A percentile compares a stretch with the other conserved stretches of the same genome.
Conservation (phyloP, 2,329 filamentous ascomycete species). For the Apiospora kogelbergensis region DNA sequence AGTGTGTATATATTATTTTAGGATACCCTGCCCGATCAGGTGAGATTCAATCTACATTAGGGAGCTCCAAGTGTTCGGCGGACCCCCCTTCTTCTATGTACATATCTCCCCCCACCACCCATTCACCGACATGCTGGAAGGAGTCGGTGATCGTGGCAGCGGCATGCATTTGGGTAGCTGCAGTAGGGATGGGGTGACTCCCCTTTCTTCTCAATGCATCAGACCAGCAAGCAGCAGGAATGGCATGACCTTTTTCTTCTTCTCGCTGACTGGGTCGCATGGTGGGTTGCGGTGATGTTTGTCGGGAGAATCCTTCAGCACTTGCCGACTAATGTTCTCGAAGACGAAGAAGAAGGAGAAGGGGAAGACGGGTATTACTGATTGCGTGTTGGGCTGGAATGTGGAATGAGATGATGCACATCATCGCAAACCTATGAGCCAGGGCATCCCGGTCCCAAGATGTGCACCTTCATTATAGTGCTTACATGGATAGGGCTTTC, state of each 20-base stretch:
- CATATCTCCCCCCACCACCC: not conserved
- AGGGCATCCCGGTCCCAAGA: not conserved
- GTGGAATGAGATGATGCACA: constrained; percentile 6
- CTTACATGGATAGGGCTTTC: constrained; percentile 3
- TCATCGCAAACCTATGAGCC: not conserved
- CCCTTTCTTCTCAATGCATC: not conserved
- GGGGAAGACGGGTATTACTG: not conserved
- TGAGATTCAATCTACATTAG: constrained; percentile 6
- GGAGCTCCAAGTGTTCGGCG: not conserved
- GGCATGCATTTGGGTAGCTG: not conserved
- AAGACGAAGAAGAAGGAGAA: not conserved
- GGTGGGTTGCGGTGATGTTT: not conserved
- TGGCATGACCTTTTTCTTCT: not conserved
- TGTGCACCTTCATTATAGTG: constrained; percentile 6
- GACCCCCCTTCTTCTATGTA: not conserved
- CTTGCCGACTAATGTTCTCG: not conserved
- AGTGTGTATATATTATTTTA: not conserved
- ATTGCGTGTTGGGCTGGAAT: constrained; percentile 3
- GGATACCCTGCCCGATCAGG: constrained; percentile 1
- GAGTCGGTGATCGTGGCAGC: constrained; percentile 1
- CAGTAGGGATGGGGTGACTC: not conserved
- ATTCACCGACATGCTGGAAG: constrained; percentile 7
- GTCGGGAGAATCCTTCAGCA: not conserved
- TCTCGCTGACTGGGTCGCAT: not conserved
- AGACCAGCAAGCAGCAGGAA: not conserved